These are phyloP conservation scores for Xylariales sp. DNA, from an alignment of 2,329 filamentous ascomycete genomes.

Conservation along the genomic window DNA sequence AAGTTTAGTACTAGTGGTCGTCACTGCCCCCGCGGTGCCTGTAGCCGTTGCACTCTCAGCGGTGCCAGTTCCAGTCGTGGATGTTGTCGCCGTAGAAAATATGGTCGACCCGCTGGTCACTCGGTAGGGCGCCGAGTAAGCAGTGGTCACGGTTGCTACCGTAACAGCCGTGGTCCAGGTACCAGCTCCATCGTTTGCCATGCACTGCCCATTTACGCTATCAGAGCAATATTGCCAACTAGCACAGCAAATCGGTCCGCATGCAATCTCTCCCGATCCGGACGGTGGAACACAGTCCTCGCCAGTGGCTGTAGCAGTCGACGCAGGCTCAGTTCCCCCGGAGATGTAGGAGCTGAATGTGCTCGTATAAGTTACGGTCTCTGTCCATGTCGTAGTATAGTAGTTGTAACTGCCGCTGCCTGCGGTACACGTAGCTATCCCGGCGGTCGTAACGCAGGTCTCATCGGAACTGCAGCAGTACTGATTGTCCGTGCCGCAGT, in stretches of 20 bases:
- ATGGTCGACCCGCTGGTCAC: conserved; percentile 48
- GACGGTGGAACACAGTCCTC: conserved; percentile 44
- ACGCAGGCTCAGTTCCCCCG: conserved; percentile 37
- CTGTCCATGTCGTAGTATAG: conserved; percentile 57
- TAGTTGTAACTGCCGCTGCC: conserved; percentile 24
- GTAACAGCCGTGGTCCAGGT: conserved; percentile 37
- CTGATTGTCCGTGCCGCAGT: conserved; percentile 51
- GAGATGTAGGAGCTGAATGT: conserved; percentile 48
- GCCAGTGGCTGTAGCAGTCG: conserved; percentile 24
- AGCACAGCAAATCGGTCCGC: conserved; percentile 67
- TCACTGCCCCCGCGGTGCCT: conserved; percentile 39
- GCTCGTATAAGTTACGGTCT: conserved; percentile 56
- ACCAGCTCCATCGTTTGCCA: conserved; percentile 44
- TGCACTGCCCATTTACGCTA: conserved; percentile 56
- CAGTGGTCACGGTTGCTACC: conserved; percentile 45
- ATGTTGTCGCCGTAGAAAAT: conserved; percentile 47
- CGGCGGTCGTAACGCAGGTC: conserved; percentile 46
- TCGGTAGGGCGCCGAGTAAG: conserved; percentile 43
- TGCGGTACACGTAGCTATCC: conserved; percentile 45
- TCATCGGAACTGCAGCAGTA: conserved; percentile 49
- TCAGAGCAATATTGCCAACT: conserved; percentile 63
- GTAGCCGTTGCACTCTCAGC: conserved; percentile 48
- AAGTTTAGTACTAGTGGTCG: conserved; percentile 40
- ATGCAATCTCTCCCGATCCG: conserved; percentile 53
- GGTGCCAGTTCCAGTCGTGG: conserved; percentile 42